These are phyloP conservation scores for Blastobotrys terrestris DNA, from an alignment of 805 yeast genomes.

Conservation along the genomic window DNA sequence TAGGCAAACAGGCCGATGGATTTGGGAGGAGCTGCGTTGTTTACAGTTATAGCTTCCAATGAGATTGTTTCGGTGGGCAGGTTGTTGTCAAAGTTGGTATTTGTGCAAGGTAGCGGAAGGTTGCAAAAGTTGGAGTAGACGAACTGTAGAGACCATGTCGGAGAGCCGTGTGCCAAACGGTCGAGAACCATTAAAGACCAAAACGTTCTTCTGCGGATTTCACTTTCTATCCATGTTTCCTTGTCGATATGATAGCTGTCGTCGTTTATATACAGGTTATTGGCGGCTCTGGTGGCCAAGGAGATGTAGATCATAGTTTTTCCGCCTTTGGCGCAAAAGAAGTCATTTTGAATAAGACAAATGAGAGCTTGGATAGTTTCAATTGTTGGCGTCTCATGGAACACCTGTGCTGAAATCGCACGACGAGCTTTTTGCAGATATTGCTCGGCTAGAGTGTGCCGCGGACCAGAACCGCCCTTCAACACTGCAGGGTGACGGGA, in stretches of 20 bases:
- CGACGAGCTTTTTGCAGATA: slow-evolving; percentile 17
- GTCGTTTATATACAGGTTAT: slow-evolving; percentile 24
- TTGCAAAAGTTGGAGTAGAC: slow-evolving; percentile 24
- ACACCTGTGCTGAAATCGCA: slow-evolving; percentile 15
- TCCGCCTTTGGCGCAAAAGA: slow-evolving; percentile 29
- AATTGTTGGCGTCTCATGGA: slow-evolving; percentile 27
- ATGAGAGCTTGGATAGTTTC: slow-evolving; percentile 32
- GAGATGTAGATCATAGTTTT: slow-evolving; percentile 33
- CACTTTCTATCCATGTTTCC: slow-evolving; percentile 29
- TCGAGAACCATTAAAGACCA: slow-evolving; percentile 33
- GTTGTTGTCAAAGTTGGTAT: slow-evolving; percentile 21
- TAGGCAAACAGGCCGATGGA: slow-evolving; percentile 18
- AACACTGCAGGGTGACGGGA: slow-evolving; percentile 29
- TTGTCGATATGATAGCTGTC: slow-evolving; percentile 22
- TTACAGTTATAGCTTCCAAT: not conserved
- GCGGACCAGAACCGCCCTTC: slow-evolving; percentile 3
- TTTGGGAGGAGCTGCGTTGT: not conserved
- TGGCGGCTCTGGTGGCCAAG: slow-evolving; percentile 32
- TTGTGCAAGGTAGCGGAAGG: slow-evolving; percentile 23
- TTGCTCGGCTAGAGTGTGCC: slow-evolving; percentile 16
- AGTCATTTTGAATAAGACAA: slow-evolving; percentile 31
- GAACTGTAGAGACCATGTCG: slow-evolving; percentile 26
- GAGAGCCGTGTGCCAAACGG: slow-evolving; percentile 30
- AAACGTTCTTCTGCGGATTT: slow-evolving; percentile 30
- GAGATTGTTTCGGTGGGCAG: slow-evolving; percentile 10